Evolutionary conservation across 768 basidiomycete genomes (phyloP).

Genomic region (Porpolomopsis calyptriformis): DNA sequence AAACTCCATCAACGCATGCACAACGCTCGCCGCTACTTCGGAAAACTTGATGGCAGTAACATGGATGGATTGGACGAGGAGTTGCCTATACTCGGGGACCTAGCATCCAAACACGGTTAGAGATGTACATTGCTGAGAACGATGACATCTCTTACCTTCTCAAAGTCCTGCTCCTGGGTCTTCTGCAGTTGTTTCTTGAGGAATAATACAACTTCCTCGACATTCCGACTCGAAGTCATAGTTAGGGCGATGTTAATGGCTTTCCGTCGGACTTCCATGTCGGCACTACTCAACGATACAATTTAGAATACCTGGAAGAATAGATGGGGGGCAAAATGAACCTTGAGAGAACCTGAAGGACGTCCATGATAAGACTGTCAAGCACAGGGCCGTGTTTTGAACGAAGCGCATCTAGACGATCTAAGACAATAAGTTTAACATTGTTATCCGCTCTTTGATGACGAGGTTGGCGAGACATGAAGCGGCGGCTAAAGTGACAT

Average conservation of each 20-base stretch:
- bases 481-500: slow-evolving; percentile 85
- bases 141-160: slow-evolving; percentile 53
- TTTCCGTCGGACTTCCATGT: slow-evolving; percentile 94
- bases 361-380: slow-evolving; percentile 90
- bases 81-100: slow-evolving; percentile 91
- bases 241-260: slow-evolving; percentile 82
- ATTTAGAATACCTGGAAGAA: not conserved
- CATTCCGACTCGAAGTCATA: slow-evolving; percentile 89
- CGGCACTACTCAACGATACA: slow-evolving; percentile 44
- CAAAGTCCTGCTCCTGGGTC: slow-evolving; percentile 85
- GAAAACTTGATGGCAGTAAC: slow-evolving; percentile 94
- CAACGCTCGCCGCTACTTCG: slow-evolving; percentile 91
- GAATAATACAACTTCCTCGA: slow-evolving; percentile 93
- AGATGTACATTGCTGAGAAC: not conserved
- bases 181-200: slow-evolving; percentile 95
- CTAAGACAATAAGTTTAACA: slow-evolving; percentile 93
- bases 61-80: slow-evolving; percentile 96
- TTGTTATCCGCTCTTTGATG: slow-evolving; percentile 96
- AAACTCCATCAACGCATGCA: slow-evolving; percentile 90
- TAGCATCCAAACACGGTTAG: slow-evolving; percentile 19
- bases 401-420: slow-evolving; percentile 75
- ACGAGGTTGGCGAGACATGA: slow-evolving; percentile 80
- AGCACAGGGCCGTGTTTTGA: slow-evolving; percentile 81
- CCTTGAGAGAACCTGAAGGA: slow-evolving; percentile 85
- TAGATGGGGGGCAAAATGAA: slow-evolving; percentile 12